Evolutionary conservation across 192 early-diverging fungal genomes (phyloP), one percentile per base, ranked within the genome.

Genomic region (Anaeromyces robustus): DNA sequence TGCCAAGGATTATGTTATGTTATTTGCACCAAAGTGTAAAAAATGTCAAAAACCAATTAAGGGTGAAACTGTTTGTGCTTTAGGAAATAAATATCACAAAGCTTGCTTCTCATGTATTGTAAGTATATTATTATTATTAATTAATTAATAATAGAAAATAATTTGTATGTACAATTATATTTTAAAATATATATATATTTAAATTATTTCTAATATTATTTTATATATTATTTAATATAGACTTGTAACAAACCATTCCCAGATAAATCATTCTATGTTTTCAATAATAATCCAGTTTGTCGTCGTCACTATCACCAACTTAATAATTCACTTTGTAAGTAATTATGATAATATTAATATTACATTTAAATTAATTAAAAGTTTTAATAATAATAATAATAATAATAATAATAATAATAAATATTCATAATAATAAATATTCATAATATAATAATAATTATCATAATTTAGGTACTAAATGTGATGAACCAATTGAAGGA

Each of bases 201-300:
- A n/a, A n/a, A n/a, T n/a, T n/a, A n/a, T n/a, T n/a, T n/a, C n/a
- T n/a, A n/a, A n/a, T n/a, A n/a, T n/a, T n/a, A n/a, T n/a, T n/a
- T n/a, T n/a, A n/a, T n/a, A n/a, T n/a, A n/a, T n/a, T n/a, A n/a
- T n/a, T n/a, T 12, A 16, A 41, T 12, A 41, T 87, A 89, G 83
- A 92, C 87, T 0, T 95, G 94, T 82, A 87, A 85, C 77, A 83
- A 83, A 77, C 88, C 90, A 18, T 95, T 95, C 83, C 92, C 92
- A 12, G 91, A 94, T 81, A 93, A 92, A 80, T 91, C 88, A 78
- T 97, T 97, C 82, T 97, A 96, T 84, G 96, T 97, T n/a, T 91
- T 91, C 84, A 92, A 94, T 2, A 89, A 94, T 84, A 86, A 87
- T 39, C 96, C 95, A 78, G 94, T 94, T 84, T 96, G 95, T 85